Evolutionary conservation across 768 basidiomycete species (phyloP).

Genomic region (Boletus rex-veris): DNA sequence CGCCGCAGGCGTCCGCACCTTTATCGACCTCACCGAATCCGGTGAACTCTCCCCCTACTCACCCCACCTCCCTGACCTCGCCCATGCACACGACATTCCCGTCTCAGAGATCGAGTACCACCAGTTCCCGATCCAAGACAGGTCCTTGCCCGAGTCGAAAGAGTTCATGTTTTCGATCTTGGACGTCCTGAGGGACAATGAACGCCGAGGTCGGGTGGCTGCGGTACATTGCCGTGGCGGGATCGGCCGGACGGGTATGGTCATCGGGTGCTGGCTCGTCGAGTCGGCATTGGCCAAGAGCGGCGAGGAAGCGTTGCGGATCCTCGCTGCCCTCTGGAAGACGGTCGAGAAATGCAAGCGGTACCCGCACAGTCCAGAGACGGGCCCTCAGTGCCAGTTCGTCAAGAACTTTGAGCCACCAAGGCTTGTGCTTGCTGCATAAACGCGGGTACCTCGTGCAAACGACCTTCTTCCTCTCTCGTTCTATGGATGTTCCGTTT

Average conservation of each 20-base stretch:
- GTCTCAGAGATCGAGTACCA: slow-evolving; percentile 61
- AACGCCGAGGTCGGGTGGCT: slow-evolving; percentile 52
- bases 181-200: slow-evolving; percentile 57
- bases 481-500: not conserved
- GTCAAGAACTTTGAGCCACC: slow-evolving; percentile 53
- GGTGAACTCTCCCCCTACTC: slow-evolving; percentile 70
- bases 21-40: slow-evolving; percentile 79
- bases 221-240: slow-evolving; percentile 81
- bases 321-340: slow-evolving; percentile 71
- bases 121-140: slow-evolving; percentile 75
- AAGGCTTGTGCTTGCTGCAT: slow-evolving; percentile 17
- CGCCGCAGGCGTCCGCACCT: slow-evolving; percentile 69
- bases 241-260: slow-evolving; percentile 63
- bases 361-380: slow-evolving; percentile 76
- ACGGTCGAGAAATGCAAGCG: slow-evolving; percentile 74
- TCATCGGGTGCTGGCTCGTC: slow-evolving; percentile 74
- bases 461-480: not conserved
- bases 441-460: not conserved
- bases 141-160: slow-evolving; percentile 57
- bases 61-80: slow-evolving; percentile 51
- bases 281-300: slow-evolving; percentile 58
- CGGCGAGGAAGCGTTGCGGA: slow-evolving; percentile 59
- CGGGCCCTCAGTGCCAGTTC: slow-evolving; percentile 74
- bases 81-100: slow-evolving; percentile 54
- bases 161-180: slow-evolving; percentile 60